These are phyloP conservation scores for Verticillium tricorpus DNA, from an alignment of 2,329 filamentous ascomycete genomes.

Conservation along the genomic window DNA sequence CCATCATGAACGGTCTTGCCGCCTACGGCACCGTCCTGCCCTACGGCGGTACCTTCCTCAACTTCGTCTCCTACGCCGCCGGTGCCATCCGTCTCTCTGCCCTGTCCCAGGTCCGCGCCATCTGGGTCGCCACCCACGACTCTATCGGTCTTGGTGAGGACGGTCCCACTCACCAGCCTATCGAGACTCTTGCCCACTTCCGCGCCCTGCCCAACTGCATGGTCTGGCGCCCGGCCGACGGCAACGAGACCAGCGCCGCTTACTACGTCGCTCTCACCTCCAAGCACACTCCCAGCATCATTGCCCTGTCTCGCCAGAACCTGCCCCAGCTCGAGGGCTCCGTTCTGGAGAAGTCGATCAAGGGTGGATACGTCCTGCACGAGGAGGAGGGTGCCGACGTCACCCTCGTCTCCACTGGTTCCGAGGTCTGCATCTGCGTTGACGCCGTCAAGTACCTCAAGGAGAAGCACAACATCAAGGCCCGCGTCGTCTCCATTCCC, in stretches of 20 bases:
- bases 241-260: constrained; percentile 95
- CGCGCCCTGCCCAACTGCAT: constrained; percentile 98
- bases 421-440: constrained; percentile 89
- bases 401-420: constrained; percentile 91
- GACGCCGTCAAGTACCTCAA: constrained; percentile 89
- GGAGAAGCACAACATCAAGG: constrained; percentile 81
- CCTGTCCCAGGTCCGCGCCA: constrained; percentile 82
- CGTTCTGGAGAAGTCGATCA: constrained; percentile 80
- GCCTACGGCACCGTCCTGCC: constrained; percentile 95
- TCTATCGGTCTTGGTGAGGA: constrained; percentile 99
- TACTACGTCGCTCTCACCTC: constrained; percentile 94
- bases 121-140: constrained; percentile 98
- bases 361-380: constrained; percentile 90
- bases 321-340: constrained; percentile 96
- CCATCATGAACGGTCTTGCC: constrained; percentile 90
- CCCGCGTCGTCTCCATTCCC: constrained; percentile 90
- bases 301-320: constrained; percentile 96
- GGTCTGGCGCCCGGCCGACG: constrained; percentile 98
- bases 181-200: constrained; percentile 98
- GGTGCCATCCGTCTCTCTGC: constrained; percentile 92
- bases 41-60: constrained; percentile 94
- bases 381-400: constrained; percentile 81
- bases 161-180: constrained; percentile 97
- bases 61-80: constrained; percentile 98
- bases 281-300: constrained; percentile 84